phyloP scores from a whole-genome alignment of 768 basidiomycete species.

The Podaxis mareebaensis region DNA sequence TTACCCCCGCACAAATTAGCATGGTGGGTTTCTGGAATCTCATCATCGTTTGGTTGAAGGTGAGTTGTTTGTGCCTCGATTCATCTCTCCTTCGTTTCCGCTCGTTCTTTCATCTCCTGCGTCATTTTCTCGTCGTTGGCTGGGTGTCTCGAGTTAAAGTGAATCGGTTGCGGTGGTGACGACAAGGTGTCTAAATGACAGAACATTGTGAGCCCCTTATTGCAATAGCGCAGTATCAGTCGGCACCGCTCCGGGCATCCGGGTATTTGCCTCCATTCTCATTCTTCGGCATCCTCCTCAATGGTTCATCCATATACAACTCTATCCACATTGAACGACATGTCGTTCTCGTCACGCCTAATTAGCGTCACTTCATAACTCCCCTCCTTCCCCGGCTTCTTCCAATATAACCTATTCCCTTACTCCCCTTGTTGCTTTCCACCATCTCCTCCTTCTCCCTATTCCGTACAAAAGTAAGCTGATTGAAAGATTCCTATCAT shows the following conservation, averaged over 20 bases:
- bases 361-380: neutral
- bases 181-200: neutral
- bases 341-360: conserved; percentile 1
- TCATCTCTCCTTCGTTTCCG: neutral
- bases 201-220: neutral
- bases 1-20: conserved; percentile 76
- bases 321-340: neutral
- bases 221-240: neutral
- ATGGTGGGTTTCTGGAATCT: conserved; percentile 99
- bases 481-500: neutral
- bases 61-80: conserved; percentile 30
- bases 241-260: neutral
- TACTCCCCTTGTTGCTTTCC: neutral
- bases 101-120: neutral
- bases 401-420: neutral
- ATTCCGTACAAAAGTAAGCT: neutral
- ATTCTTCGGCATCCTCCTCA: neutral
- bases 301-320: neutral
- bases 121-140: neutral
- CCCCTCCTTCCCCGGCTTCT: neutral
- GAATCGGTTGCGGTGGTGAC: conserved; percentile 5
- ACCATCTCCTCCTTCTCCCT: neutral
- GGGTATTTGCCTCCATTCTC: conserved; percentile 1
- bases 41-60: conserved; percentile 96
- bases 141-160: neutral